Evolutionary conservation across 164 flowering plant genomes (phyloP), one percentile per base, ranked within the genome.

Genomic region (Nymphaea colorata): DNA sequence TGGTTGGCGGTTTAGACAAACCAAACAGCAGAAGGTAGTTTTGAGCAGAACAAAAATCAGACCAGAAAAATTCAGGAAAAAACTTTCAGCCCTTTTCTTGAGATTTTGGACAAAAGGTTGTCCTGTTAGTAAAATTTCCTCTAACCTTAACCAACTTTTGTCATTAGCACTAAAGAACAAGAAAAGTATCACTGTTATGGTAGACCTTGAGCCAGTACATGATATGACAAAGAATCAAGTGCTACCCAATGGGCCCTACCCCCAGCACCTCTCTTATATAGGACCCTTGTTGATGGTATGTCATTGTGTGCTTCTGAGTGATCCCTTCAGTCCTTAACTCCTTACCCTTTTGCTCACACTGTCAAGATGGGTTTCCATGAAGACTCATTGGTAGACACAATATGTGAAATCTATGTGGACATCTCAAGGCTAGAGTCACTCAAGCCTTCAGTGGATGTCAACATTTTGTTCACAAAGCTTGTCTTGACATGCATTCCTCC

Each of bases 401-500:
- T 94, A 36, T 78, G 81, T 62, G 82, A 83, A 25, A 65, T 93
- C 66, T 89, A 88, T 67, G 82, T 84, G 67, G 79, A 85, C 70
- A 82, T 94, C 79, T 86, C 95, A n/a, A 76, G 66, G 67, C 79
- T 91, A 5, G 86, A 85, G n/a, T 76, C 69, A 61, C 91, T 94
- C 59, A 86, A 84, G 44, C 98, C 99, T 4, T 86, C 85, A 73
- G 75, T 83, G 66, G 86, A 86, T 76, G 99, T 88, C 80, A 75
- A 91, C 96, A 84, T 67, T 70, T 81, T 91, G 68, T 91, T 91
- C 87, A 82, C 93, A 5, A 71, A 90, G 55, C 92, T 94, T 43
- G 98, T 90, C 0, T 77, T 61, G 78, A 76, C 87, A 17, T 92
- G 99, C 86, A 83, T 82, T 44, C 94, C 92, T n/a, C 90, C 91